Conservation (phyloP, 306 rosid genomes). For the Gastrolobium bilobum region DNA sequence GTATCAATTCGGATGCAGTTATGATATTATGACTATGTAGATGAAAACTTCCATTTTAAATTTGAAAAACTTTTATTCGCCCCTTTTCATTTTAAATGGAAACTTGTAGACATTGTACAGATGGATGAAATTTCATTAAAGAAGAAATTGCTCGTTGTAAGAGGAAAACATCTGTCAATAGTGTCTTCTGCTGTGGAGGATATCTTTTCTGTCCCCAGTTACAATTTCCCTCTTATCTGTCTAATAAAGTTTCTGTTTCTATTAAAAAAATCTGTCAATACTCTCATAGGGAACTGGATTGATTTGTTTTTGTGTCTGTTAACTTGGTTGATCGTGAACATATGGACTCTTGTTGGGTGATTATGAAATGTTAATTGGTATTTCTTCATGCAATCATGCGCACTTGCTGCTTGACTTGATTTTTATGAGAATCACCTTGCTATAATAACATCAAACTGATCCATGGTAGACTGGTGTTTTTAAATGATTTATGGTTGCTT, state of each 20-base stretch:
- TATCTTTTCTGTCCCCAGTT: not conserved
- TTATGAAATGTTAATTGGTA: not conserved
- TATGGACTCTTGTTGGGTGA: not conserved
- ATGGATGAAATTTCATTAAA: conserved; percentile 29
- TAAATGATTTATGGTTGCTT: not conserved
- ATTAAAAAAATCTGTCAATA: conserved; percentile 1
- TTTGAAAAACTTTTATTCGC: conserved; percentile 1
- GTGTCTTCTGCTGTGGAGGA: conserved; percentile 6
- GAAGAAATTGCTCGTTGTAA: not conserved
- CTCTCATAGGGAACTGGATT: not conserved
- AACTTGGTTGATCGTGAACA: conserved; percentile 38
- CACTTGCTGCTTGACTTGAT: conserved; percentile 5
- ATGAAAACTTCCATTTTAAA: conserved; percentile 27
- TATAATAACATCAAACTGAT: conserved; percentile 1
- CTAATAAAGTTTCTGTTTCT: conserved; percentile 18
- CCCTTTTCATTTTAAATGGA: conserved; percentile 3
- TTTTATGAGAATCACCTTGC: conserved; percentile 19
- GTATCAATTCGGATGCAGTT: conserved; percentile 30
- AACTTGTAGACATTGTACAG: conserved; percentile 27
- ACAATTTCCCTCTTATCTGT: not conserved
- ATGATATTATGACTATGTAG: not conserved
- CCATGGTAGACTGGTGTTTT: conserved; percentile 11
- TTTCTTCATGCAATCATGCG: not conserved
- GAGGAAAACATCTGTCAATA: conserved; percentile 19
- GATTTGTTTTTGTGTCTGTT: conserved; percentile 2